A percentile compares a stretch with the other conserved stretches of the same genome.
These are phyloP conservation scores for Aphanomyces cochlioides DNA, from an alignment of 352 stramenopile genomes.

Conservation along the genomic window DNA sequence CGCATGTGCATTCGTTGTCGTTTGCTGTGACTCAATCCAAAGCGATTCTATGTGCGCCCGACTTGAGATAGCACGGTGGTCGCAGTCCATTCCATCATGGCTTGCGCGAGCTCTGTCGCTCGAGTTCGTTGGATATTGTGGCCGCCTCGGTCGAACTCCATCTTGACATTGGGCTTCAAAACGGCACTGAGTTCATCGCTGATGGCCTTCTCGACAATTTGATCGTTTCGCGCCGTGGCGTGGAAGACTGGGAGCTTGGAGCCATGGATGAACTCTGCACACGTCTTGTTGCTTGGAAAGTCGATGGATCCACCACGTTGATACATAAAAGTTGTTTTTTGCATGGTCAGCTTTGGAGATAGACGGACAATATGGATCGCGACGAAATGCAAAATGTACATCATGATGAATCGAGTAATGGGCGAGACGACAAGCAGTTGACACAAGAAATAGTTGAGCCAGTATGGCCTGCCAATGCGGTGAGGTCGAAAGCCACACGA, in stretches of 20 bases:
- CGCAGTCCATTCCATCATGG: constrained; percentile 1
- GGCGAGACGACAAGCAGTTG: not conserved
- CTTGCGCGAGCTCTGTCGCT: not conserved
- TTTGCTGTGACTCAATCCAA: too few species aligned
- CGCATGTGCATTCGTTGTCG: too few species aligned
- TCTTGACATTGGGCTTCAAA: not conserved
- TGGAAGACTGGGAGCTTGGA: constrained; percentile 1
- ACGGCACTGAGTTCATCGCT: constrained; percentile 5
- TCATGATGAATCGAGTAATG: not conserved
- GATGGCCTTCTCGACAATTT: constrained; percentile 17
- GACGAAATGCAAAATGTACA: not conserved
- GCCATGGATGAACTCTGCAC: not conserved
- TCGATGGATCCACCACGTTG: constrained; percentile 1
- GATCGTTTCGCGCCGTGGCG: constrained; percentile 5
- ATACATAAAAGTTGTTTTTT: not conserved
- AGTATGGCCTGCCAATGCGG: not conserved
- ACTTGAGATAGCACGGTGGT: too few species aligned
- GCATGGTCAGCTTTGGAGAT: not conserved
- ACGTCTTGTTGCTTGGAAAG: not conserved
- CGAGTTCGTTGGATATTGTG: constrained; percentile 25
- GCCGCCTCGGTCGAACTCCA: not conserved
- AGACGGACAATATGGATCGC: not conserved
- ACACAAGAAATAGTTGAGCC: not conserved
- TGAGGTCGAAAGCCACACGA: not conserved
- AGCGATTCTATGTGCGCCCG: too few species aligned